Conservation (phyloP, 805 yeast species). For the Spathaspora sp. region DNA sequence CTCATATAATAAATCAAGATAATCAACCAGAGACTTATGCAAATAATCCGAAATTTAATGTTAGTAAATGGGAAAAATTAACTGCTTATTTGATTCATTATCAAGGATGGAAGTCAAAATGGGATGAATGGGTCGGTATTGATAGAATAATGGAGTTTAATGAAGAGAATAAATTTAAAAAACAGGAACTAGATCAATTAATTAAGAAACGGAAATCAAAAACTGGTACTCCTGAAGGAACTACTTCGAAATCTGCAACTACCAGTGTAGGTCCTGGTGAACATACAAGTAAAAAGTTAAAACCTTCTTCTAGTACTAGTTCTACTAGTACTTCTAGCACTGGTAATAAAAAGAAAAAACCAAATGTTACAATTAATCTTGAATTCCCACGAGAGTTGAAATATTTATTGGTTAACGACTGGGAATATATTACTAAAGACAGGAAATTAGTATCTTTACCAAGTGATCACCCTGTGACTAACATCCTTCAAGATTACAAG, state of each 20-base stretch:
- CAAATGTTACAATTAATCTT: slow-evolving; percentile 6
- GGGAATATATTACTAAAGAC: slow-evolving; percentile 88
- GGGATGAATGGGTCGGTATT: slow-evolving; percentile 93
- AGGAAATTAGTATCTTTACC: slow-evolving; percentile 70
- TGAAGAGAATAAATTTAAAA: slow-evolving; percentile 66
- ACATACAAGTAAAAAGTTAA: neutral
- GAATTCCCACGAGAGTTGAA: slow-evolving; percentile 58
- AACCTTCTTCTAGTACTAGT: neutral
- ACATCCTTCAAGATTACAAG: slow-evolving; percentile 53
- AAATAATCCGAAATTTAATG: slow-evolving; percentile 11
- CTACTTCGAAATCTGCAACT: neutral
- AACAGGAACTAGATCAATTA: slow-evolving; percentile 50
- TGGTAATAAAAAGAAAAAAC: slow-evolving; percentile 17
- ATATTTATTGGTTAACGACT: slow-evolving; percentile 77
- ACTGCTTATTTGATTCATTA: slow-evolving; percentile 72
- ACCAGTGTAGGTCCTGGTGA: neutral
- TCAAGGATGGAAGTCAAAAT: slow-evolving; percentile 91
- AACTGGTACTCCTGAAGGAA: slow-evolving; percentile 1
- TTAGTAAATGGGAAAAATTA: slow-evolving; percentile 19
- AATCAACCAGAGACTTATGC: slow-evolving; percentile 33
- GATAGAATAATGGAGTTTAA: slow-evolving; percentile 66
- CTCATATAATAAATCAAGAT: slow-evolving; percentile 38
- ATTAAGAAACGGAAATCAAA: slow-evolving; percentile 12
- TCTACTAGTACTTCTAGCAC: neutral
- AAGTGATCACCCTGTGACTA: slow-evolving; percentile 46